Base-by-base conservation (phyloP, 179 eudicot species). In the Silene noctiflora region DNA sequence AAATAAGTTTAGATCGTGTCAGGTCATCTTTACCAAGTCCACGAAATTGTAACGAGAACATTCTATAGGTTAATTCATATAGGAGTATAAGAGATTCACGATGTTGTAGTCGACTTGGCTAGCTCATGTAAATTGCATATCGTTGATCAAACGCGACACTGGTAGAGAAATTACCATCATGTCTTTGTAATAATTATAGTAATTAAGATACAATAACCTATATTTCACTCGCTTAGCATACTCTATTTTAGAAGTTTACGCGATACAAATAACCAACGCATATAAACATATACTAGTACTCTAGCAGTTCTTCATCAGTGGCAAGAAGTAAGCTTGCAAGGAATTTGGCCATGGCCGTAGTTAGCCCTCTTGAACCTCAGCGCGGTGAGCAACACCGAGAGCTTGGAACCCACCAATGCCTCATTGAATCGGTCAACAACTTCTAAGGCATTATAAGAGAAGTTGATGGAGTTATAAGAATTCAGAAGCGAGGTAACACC, bases 401-500 rank as follows among this genome's bases (percentile, higher is more conserved):
- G 83, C 12, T 87, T 81, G 29, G 96, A 88, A 72, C 65, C 76
- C 10, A 79, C 62, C 16, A 94, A 67, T 1, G 96, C 98, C 76
- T 63, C 51, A 72, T 92, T 89, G 73, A 87, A 67, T 53, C 73
- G 75, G 29, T 75, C 76, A 46, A 91, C 71, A 10, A 95, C 96
- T 16, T 79, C 75, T 0, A 88, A 74, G 42, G 99, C 84, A 44
- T 86, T 83, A 76, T 89, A 95, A 1, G 86, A 79, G 74, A 91
- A 95, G 1, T 76, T 84, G 20, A 89, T 1, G 75, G 86, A 88
- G 78, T 85, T 87, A 81, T 87, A 91, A 7, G 99, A 93, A 83
- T 95, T 95, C 24, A 95, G 88, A 10, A 95, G 90, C 11, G 99
- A 85, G n/a, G 99, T 88, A n/a, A 88, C 85, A 17, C 81, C 81